Base-by-base conservation (phyloP, 192 early-diverging fungal genomes). In the Coemansia sp. region DNA sequence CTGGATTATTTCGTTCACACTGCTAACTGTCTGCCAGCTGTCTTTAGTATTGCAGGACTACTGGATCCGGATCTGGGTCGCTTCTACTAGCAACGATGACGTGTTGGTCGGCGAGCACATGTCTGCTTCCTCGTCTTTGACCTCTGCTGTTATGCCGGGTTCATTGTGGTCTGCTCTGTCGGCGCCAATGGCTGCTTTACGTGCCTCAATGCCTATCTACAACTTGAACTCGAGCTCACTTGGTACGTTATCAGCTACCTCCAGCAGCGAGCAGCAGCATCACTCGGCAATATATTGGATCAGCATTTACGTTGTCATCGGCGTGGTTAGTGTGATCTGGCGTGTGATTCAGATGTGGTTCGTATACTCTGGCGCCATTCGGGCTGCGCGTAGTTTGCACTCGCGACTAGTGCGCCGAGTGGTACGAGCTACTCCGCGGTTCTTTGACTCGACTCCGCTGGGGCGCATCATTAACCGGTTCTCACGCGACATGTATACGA, bases 381-480 rank as follows among this genome's bases (percentile, higher is more conserved):
- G 62, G 3, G 92, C 90, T 21, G 90, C 88, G 0, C 79, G 77
- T 3, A 68, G 62, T 0, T 59, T 93, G 51, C 92, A 93, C 63
- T 41, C 65, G 23, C 78, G 74, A n/a, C 75, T 92, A 27, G 62
- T 93, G 29, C 76, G 69, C 14, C 63, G 85, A 34, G 82, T 93
- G 31, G 67, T 89, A 21, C 86, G 84, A 29, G 90, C 92, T 4
- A 90, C 89, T 57, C 84, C 95, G 29, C 85, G 88, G 36, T 96
- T 95, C 85, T 97, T 92, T 78, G 94, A 95, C 64, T 85, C 90
- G 14, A 94, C 91, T 2, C 95, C 95, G 23, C 71, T 93, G 9
- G 94, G 94, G 25, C 87, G 91, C 25, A 90, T 95, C 57, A 88
- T 91, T 66, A 96, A 94, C 75, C 76, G 96, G 36, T 94, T 94